Conservation (phyloP, 495 filamentous ascomycete genomes). For the Aspergillus hancockii region DNA sequence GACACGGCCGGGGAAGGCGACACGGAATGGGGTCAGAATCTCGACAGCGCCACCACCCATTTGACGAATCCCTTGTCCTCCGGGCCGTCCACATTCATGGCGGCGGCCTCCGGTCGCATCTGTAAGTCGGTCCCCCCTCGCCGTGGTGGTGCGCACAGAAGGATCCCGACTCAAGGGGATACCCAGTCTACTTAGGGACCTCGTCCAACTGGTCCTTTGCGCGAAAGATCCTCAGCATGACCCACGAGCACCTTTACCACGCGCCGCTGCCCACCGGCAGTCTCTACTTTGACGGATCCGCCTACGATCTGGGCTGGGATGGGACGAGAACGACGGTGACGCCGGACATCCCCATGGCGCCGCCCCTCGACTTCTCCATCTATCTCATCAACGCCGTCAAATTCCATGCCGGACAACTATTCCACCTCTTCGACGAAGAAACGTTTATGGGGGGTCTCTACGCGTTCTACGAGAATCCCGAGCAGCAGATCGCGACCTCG, state of each 20-base stretch:
- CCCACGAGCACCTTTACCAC: constrained; percentile 38
- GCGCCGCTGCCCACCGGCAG: constrained; percentile 34
- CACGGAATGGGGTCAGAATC: constrained; percentile 6
- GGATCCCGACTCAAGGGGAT: too few species aligned
- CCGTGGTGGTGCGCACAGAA: too few species aligned
- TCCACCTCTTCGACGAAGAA: constrained; percentile 46
- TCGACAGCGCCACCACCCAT: constrained; percentile 22
- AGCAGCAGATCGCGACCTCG: constrained; percentile 21
- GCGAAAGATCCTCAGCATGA: constrained; percentile 39
- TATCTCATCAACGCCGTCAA: constrained; percentile 47
- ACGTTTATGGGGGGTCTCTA: constrained; percentile 40
- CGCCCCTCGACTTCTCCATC: constrained; percentile 41
- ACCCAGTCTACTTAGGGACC: constrained; percentile 46
- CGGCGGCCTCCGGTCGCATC: constrained; percentile 31
- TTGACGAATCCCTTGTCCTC: constrained; percentile 41
- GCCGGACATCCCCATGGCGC: constrained; percentile 31
- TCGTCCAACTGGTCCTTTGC: constrained; percentile 52
- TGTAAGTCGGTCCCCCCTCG: constrained; percentile 22
- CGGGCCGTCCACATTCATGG: constrained; percentile 37
- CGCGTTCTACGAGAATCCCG: constrained; percentile 35
- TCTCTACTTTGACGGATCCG: constrained; percentile 39
- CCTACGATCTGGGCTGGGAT: constrained; percentile 46
- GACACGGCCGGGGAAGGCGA: background rate
- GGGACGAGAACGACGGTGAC: constrained; percentile 28
- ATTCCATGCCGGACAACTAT: constrained; percentile 45